These are phyloP conservation scores for Fraxinus angustifolia DNA, from an alignment of 305 asterid genomes.

Conservation along the genomic window DNA sequence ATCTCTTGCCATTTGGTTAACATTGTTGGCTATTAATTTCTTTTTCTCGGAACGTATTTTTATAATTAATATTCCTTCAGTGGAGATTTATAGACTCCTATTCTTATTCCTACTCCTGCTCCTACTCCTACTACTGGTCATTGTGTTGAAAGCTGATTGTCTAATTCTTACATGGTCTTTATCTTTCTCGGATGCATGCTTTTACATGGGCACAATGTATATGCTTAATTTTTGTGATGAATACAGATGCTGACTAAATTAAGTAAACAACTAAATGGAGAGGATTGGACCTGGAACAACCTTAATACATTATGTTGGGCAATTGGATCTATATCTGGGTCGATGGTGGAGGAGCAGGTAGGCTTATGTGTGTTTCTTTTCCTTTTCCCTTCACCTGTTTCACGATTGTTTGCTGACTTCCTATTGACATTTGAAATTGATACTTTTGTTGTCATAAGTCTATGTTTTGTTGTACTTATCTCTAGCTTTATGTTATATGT, in stretches of 20 bases:
- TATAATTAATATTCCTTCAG: not conserved
- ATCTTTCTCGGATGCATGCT: not conserved
- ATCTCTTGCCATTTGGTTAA: not conserved
- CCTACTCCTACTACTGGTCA: not conserved
- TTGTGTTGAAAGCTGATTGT: not conserved
- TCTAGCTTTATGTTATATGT: no score
- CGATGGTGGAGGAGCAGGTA: conserved; percentile 99
- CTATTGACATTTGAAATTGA: no score
- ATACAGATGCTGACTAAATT: conserved; percentile 84
- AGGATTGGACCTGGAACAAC: conserved; percentile 99
- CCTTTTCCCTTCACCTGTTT: not conserved
- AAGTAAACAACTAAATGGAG: conserved; percentile 80
- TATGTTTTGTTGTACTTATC: no score
- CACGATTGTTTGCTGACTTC: not conserved
- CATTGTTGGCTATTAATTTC: not conserved
- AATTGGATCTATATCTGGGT: conserved; percentile 96
- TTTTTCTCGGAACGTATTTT: not conserved
- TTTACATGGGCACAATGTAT: conserved; percentile 10
- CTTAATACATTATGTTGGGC: conserved; percentile 99
- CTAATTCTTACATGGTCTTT: not conserved
- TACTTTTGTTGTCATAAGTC: no score
- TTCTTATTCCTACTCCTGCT: not conserved
- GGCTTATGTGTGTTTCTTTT: not conserved
- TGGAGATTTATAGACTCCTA: not conserved
- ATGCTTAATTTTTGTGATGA: not conserved